A percentile compares a stretch with the other conserved stretches of the same genome.
phyloP scores from a whole-genome alignment of 176 grass and related monocot genomes.

The Avena eriantha region DNA sequence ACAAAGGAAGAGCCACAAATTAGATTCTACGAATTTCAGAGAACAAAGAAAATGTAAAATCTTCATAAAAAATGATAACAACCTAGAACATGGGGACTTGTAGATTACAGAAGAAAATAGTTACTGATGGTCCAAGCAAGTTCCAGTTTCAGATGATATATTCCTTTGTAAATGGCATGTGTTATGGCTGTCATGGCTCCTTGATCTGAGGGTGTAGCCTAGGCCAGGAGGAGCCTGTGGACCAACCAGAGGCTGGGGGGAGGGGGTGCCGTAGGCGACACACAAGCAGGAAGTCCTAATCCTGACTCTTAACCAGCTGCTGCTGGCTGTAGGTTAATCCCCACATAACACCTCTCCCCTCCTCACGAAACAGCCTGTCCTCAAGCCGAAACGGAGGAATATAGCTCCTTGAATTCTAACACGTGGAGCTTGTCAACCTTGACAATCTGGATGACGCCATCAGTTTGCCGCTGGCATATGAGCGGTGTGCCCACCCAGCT shows the following conservation, averaged over 20 bases:
- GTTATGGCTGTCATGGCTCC: neutral
- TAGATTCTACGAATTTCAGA: neutral
- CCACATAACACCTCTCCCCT: neutral
- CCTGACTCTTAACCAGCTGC: neutral
- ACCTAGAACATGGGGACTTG: neutral
- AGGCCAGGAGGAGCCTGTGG: no score
- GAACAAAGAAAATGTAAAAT: neutral
- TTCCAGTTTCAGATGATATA: conserved; percentile 10
- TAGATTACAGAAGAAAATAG: conserved; percentile 1
- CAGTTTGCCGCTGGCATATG: no score
- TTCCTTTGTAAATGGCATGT: neutral
- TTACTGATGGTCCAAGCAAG: neutral
- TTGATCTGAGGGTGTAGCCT: no score
- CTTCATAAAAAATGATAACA: neutral
- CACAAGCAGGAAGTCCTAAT: no score
- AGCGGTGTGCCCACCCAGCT: no score
- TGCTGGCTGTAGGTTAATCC: neutral
- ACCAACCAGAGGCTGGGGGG: no score
- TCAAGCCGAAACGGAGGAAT: no score
- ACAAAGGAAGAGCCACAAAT: conserved; percentile 2
- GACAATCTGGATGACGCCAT: no score
- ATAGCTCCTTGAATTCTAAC: no score
- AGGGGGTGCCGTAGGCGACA: no score
- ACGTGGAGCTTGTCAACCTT: no score
- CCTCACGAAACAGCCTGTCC: no score